Evolutionary conservation across 1,284 basidiomycete genomes (phyloP).

Genomic region (Cystobasidiaceae sp.): DNA sequence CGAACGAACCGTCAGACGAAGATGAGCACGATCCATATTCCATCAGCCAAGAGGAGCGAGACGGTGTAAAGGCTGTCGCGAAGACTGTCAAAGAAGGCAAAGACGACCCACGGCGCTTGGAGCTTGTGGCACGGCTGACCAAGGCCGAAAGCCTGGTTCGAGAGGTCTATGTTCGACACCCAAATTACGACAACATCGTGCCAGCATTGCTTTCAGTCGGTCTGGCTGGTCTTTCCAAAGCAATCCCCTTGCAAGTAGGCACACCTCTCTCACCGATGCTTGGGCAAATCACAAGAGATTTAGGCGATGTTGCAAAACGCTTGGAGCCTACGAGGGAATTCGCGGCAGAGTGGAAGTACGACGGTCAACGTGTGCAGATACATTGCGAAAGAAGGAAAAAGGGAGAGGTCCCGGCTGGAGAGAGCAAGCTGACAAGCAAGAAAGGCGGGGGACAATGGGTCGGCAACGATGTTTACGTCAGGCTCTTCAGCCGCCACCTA

Average conservation of each 20-base stretch:
- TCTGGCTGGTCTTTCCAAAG: slow-evolving; percentile 58
- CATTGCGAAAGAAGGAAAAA: slow-evolving; percentile 43
- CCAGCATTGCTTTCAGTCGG: slow-evolving; percentile 52
- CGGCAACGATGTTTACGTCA: slow-evolving; percentile 52
- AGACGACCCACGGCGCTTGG: slow-evolving; percentile 40
- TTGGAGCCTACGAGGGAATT: slow-evolving; percentile 59
- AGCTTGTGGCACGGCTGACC: slow-evolving; percentile 41
- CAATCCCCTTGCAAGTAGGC: slow-evolving; percentile 72
- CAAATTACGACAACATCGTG: slow-evolving; percentile 76
- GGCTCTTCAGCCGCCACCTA: slow-evolving; percentile 80
- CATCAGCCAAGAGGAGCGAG: slow-evolving; percentile 33
- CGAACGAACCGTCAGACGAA: background rate
- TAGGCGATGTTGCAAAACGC: slow-evolving; percentile 73
- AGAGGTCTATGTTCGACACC: slow-evolving; percentile 77
- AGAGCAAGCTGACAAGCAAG: slow-evolving; percentile 22
- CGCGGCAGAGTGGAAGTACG: slow-evolving; percentile 74
- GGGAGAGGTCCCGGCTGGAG: slow-evolving; percentile 20
- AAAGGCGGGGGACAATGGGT: slow-evolving; percentile 41
- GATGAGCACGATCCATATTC: background rate
- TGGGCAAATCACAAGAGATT: slow-evolving; percentile 61
- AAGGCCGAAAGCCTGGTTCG: slow-evolving; percentile 54
- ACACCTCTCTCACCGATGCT: slow-evolving; percentile 53
- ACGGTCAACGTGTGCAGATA: slow-evolving; percentile 81
- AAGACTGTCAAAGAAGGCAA: slow-evolving; percentile 45
- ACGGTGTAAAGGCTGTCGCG: slow-evolving; percentile 42